Percentiles rank a stretch among this genome's conserved stretches.
phyloP scores from a whole-genome alignment of 2,329 filamentous ascomycete species.

The Xylariaceae sp. region DNA sequence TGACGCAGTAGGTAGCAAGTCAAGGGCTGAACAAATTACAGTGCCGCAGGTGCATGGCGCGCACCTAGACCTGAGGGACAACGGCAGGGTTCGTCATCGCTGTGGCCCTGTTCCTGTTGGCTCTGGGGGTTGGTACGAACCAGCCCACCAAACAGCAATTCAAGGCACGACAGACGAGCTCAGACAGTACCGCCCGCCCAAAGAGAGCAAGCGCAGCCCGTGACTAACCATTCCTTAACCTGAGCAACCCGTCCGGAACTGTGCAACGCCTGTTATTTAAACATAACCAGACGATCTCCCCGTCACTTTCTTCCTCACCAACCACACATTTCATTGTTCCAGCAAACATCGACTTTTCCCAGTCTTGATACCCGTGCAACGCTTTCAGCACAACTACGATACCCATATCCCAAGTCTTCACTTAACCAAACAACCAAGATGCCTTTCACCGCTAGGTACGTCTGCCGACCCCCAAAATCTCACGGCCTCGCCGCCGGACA shows the following conservation, averaged over 20 bases:
- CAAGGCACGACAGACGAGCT: constrained; percentile 6
- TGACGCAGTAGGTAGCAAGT: constrained; percentile 14
- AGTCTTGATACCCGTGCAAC: neutral
- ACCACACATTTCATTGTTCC: neutral
- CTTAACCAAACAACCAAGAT: constrained; percentile 31
- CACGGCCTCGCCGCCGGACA: neutral
- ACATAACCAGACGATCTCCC: constrained; percentile 1
- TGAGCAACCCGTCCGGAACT: too few relatives aligned
- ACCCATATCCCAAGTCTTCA: neutral
- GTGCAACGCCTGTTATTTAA: constrained; percentile 9
- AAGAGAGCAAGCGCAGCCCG: too few relatives aligned
- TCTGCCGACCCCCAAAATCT: constrained; percentile 1
- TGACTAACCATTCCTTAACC: too few relatives aligned
- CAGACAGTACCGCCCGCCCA: too few relatives aligned
- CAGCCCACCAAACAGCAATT: constrained; percentile 10
- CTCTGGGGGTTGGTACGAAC: constrained; percentile 5
- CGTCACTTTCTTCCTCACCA: neutral
- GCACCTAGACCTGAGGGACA: neutral
- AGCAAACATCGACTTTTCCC: neutral
- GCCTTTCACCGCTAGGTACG: constrained; percentile 58
- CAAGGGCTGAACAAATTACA: constrained; percentile 2
- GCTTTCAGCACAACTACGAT: neutral
- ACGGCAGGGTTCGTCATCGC: constrained; percentile 10
- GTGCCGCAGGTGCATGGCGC: constrained; percentile 3
- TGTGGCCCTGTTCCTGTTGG: constrained; percentile 1